phyloP scores from a whole-genome alignment of 768 basidiomycete species.

The Pisolithus microcarpus region DNA sequence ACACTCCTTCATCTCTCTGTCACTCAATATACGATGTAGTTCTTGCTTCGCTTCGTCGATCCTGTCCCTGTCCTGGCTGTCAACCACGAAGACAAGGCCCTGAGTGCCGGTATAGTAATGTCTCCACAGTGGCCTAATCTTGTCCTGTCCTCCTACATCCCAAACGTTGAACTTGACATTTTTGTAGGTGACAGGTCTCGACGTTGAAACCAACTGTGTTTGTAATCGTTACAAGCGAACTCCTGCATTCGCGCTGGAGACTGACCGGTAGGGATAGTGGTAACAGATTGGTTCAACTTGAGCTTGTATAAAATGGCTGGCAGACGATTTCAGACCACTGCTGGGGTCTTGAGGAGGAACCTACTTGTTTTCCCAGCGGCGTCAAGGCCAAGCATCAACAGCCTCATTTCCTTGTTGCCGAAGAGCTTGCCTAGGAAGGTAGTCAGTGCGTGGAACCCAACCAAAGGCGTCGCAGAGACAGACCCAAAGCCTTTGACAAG shows the following conservation, averaged over 20 bases:
- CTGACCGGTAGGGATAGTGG: conserved; percentile 91
- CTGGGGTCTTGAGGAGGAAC: conserved; percentile 24
- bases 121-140: conserved; percentile 96
- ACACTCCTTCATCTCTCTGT: conserved; percentile 98
- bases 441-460: conserved; percentile 1
- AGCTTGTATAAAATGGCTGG: conserved; percentile 97
- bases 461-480: conserved; percentile 14
- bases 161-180: conserved; percentile 94
- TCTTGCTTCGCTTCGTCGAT: conserved; percentile 97
- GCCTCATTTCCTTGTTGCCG: conserved; percentile 98
- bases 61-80: conserved; percentile 91
- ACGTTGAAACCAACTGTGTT: conserved; percentile 94
- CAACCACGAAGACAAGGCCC: conserved; percentile 96
- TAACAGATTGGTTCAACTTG: conserved; percentile 97
- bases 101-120: conserved; percentile 99
- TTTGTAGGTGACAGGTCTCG: conserved; percentile 98
- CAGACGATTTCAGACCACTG: neutral
- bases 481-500: conserved; percentile 78
- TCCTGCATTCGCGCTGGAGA: neutral
- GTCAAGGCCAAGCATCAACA: conserved; percentile 95
- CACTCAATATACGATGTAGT: conserved; percentile 90
- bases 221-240: conserved; percentile 3
- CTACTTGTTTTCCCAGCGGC: conserved; percentile 98
- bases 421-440: conserved; percentile 71
- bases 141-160: conserved; percentile 99